These are phyloP conservation scores for Ilex aquifolium DNA, from an alignment of 257 asterid species.

Conservation along the genomic window DNA sequence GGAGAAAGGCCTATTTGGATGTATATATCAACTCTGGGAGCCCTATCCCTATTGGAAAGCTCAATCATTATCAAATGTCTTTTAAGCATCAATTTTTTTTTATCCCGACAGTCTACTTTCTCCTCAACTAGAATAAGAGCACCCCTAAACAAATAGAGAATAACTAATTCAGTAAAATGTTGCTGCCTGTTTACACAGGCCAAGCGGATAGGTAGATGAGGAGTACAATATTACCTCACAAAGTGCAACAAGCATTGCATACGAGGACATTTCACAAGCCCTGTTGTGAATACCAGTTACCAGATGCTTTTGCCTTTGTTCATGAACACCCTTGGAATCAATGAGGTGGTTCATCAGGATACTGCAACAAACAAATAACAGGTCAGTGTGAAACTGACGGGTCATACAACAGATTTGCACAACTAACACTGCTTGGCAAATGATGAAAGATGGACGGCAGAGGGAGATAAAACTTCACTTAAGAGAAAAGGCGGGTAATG, in stretches of 20 bases:
- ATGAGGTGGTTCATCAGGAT: conserved; percentile 81
- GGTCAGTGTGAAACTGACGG: not conserved
- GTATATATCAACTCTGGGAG: too few species aligned
- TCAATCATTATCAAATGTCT: too few species aligned
- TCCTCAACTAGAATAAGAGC: too few species aligned
- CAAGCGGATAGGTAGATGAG: conserved; percentile 11
- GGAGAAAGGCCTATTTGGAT: too few species aligned
- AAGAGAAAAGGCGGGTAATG: too few species aligned
- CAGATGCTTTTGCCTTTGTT: conserved; percentile 54
- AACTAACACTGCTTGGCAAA: too few species aligned
- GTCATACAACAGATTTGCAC: too few species aligned
- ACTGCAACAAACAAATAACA: conserved; percentile 42
- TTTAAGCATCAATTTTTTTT: too few species aligned
- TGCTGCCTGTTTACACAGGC: conserved; percentile 1
- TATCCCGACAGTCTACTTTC: too few species aligned
- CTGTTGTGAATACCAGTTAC: conserved; percentile 42
- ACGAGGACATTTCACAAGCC: conserved; percentile 64
- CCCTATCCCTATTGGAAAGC: too few species aligned
- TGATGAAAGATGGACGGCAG: too few species aligned
- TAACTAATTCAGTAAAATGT: not conserved
- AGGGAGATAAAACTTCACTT: too few species aligned
- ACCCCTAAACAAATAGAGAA: not conserved
- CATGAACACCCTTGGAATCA: conserved; percentile 90
- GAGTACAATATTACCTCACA: conserved; percentile 59
- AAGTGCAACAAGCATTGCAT: conserved; percentile 83